Conservation (phyloP, 2,329 filamentous ascomycete species). For the Ophioceras dolichostomum region DNA sequence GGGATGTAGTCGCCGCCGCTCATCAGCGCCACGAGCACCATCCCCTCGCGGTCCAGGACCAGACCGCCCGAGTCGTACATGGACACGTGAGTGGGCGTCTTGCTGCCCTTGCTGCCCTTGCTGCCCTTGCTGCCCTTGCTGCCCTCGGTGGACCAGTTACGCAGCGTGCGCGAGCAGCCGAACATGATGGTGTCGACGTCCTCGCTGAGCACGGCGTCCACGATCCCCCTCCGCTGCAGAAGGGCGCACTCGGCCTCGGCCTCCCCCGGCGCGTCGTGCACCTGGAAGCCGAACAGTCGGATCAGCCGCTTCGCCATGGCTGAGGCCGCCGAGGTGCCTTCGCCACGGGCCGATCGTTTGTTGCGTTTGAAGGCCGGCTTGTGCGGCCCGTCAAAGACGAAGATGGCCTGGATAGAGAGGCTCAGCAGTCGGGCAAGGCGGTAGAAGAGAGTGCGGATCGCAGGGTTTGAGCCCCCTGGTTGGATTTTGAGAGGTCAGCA, state of each 20-base stretch:
- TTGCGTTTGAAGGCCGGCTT: constrained; percentile 71
- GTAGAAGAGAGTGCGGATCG: constrained; percentile 85
- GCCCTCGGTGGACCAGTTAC: constrained; percentile 75
- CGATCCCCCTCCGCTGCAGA: constrained; percentile 67
- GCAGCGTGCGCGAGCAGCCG: constrained; percentile 65
- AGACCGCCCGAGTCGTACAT: constrained; percentile 58
- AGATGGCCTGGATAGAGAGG: constrained; percentile 36
- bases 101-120: constrained; percentile 39
- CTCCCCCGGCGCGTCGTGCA: constrained; percentile 83
- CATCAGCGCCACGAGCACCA: constrained; percentile 90
- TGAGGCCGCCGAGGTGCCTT: constrained; percentile 53
- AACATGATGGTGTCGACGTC: constrained; percentile 99
- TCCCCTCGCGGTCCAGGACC: constrained; percentile 59
- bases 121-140: constrained; percentile 47
- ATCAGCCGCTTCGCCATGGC: constrained; percentile 76
- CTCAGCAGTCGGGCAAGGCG: constrained; percentile 51
- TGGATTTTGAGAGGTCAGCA: constrained; percentile 17
- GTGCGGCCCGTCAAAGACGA: constrained; percentile 39
- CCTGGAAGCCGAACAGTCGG: constrained; percentile 70
- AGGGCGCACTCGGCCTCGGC: constrained; percentile 93
- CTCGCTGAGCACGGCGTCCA: constrained; percentile 89
- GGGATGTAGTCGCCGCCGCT: constrained; percentile 92
- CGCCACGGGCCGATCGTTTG: constrained; percentile 53
- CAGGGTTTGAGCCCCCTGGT: constrained; percentile 84
- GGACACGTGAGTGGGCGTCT: constrained; percentile 72